phyloP scores from a whole-genome alignment of 495 filamentous ascomycete genomes.

The Podospora comata region DNA sequence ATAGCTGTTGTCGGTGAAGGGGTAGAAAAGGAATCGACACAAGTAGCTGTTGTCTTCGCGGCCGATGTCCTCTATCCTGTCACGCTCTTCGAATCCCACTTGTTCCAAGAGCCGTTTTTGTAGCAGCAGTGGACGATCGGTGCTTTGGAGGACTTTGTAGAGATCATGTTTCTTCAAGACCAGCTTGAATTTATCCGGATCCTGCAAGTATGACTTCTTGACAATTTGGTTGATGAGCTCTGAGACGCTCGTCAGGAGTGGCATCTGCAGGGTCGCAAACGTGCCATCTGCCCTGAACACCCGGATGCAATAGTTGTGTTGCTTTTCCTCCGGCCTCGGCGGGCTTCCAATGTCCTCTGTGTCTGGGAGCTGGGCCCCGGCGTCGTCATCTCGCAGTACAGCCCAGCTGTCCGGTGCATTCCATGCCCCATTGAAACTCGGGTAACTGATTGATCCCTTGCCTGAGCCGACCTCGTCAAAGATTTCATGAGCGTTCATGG shows the following conservation, averaged over 20 bases:
- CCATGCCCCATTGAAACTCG: conserved; percentile 56
- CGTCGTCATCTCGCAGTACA: conserved; percentile 68
- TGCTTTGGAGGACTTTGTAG: conserved; percentile 70
- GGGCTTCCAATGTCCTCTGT: conserved; percentile 61
- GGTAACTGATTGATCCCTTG: conserved; percentile 25
- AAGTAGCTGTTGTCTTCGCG: conserved; percentile 97
- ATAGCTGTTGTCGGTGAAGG: conserved; percentile 81
- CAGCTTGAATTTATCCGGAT: conserved; percentile 89
- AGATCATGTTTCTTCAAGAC: conserved; percentile 90
- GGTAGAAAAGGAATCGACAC: conserved; percentile 90
- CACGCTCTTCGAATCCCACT: conserved; percentile 82
- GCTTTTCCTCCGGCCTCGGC: conserved; percentile 62
- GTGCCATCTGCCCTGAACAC: conserved; percentile 91
- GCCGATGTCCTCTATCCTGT: conserved; percentile 91
- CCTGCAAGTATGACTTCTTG: conserved; percentile 84
- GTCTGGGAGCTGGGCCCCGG: conserved; percentile 40
- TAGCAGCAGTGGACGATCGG: conserved; percentile 82
- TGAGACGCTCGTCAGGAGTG: conserved; percentile 73
- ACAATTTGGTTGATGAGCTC: conserved; percentile 82
- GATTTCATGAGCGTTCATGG: conserved; percentile 49
- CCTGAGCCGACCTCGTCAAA: conserved; percentile 48
- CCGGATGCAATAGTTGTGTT: conserved; percentile 80
- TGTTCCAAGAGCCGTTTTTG: conserved; percentile 92
- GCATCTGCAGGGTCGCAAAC: conserved; percentile 83
- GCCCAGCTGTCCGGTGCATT: conserved; percentile 93